Evolutionary conservation across 2,329 filamentous ascomycete species (phyloP).

Genomic region (Gremmenia infestans): DNA sequence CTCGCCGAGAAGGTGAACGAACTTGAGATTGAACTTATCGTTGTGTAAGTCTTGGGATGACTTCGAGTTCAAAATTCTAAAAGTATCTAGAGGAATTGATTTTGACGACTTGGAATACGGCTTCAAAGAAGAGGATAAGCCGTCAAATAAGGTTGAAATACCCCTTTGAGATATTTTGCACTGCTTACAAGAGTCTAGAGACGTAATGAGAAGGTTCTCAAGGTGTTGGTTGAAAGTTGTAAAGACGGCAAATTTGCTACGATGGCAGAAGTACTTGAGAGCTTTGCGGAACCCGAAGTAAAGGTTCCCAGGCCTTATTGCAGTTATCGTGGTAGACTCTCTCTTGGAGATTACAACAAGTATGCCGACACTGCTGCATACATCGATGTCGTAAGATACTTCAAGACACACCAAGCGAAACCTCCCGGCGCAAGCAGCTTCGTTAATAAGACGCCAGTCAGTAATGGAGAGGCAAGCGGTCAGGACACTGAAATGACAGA

Average conservation of each 20-base stretch:
- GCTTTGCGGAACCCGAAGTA: constrained; percentile 70
- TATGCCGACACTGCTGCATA: constrained; percentile 66
- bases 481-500: constrained; percentile 44
- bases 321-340: constrained; percentile 74
- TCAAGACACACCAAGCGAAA: constrained; percentile 73
- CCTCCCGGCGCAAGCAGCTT: constrained; percentile 75
- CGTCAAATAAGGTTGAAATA: constrained; percentile 54
- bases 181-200: constrained; percentile 37
- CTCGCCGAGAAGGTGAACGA: constrained; percentile 72
- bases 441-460: constrained; percentile 42
- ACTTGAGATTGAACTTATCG: constrained; percentile 68
- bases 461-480: constrained; percentile 39
- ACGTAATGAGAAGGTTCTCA: constrained; percentile 69
- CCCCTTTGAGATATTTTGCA: background rate
- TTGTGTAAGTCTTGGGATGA: constrained; percentile 56
- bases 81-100: constrained; percentile 66
- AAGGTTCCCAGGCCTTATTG: constrained; percentile 70
- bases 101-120: constrained; percentile 90
- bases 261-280: constrained; percentile 75
- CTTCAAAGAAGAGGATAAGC: constrained; percentile 87
- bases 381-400: constrained; percentile 88
- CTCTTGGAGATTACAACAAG: constrained; percentile 69
- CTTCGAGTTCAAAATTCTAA: constrained; percentile 14
- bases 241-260: constrained; percentile 71
- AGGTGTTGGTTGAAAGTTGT: constrained; percentile 60